A percentile compares a stretch with the other conserved stretches of the same genome.
phyloP scores from a whole-genome alignment of 192 early-diverging fungal species.

The Polychytrium aggregatum region DNA sequence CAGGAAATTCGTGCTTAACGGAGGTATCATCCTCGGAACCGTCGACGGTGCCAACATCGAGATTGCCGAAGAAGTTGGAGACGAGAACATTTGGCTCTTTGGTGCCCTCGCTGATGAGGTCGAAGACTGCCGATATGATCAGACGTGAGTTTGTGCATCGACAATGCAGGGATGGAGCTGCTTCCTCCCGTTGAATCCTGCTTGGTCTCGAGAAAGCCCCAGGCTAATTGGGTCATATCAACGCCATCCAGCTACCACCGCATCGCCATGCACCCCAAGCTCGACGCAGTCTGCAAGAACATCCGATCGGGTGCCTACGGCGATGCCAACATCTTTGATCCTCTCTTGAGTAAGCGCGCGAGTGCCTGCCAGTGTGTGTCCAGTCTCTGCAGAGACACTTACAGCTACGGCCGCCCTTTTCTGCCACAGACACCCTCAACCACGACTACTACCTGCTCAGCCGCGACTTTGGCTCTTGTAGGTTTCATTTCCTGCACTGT shows the following conservation, averaged over 20 bases:
- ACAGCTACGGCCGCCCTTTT: too few species aligned
- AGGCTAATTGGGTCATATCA: too few species aligned
- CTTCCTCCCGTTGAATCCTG: too few species aligned
- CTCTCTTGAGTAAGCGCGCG: conserved; percentile 15
- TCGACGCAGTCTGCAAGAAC: conserved; percentile 67
- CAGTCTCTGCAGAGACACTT: background rate
- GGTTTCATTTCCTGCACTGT: conserved; percentile 16
- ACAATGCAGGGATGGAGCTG: too few species aligned
- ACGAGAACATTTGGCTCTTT: conserved; percentile 98
- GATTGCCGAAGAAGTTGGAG: conserved; percentile 91
- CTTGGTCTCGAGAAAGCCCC: too few species aligned
- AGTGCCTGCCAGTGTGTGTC: background rate
- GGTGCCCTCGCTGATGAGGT: conserved; percentile 84
- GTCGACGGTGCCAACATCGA: conserved; percentile 99
- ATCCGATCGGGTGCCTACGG: conserved; percentile 79
- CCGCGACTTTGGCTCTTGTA: conserved; percentile 77
- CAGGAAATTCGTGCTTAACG: conserved; percentile 96
- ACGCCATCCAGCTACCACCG: conserved; percentile 65
- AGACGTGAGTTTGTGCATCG: too few species aligned
- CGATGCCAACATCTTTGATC: conserved; percentile 40
- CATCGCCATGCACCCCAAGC: conserved; percentile 62
- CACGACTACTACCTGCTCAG: conserved; percentile 82
- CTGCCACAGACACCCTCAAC: conserved; percentile 47
- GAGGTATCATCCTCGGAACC: conserved; percentile 94
- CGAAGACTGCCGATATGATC: conserved; percentile 85